Evolutionary conservation across 1,284 basidiomycete species (phyloP).

Genomic region (Microbotryum silenes-acaulis): DNA sequence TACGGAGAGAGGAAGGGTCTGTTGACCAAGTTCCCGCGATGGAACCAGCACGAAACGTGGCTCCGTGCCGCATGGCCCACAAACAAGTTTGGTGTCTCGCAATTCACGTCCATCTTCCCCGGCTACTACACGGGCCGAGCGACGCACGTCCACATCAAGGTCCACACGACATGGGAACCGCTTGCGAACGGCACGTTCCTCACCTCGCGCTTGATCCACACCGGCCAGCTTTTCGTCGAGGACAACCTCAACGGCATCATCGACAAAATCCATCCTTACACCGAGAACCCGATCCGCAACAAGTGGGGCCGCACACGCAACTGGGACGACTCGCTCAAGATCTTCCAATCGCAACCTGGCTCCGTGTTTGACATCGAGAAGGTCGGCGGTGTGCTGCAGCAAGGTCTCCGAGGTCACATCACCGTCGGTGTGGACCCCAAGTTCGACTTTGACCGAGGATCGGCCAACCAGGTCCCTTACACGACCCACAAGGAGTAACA

Average conservation of each 20-base stretch:
- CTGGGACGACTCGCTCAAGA: conserved; percentile 45
- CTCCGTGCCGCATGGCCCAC: conserved; percentile 61
- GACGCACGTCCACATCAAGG: conserved; percentile 42
- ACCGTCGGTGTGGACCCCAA: conserved; percentile 40
- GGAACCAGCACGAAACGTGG: conserved; percentile 47
- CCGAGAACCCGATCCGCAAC: conserved; percentile 41
- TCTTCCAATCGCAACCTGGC: conserved; percentile 41
- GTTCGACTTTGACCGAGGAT: neutral
- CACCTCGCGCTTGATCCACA: conserved; percentile 40
- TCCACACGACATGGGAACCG: conserved; percentile 43
- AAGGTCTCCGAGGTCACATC: conserved; percentile 45
- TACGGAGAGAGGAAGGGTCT: conserved; percentile 41
- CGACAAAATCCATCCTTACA: conserved; percentile 42
- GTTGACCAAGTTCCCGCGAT: conserved; percentile 42
- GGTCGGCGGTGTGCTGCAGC: conserved; percentile 43
- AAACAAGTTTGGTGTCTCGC: conserved; percentile 56
- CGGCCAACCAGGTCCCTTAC: neutral
- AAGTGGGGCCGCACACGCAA: conserved; percentile 43
- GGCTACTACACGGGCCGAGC: conserved; percentile 39
- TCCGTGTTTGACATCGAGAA: conserved; percentile 44
- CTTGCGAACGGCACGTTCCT: conserved; percentile 40
- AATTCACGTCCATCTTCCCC: conserved; percentile 60
- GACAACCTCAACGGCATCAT: conserved; percentile 43
- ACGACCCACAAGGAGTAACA: neutral
- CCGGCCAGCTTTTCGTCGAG: conserved; percentile 47